These are phyloP conservation scores for Colletotrichum tropicale DNA, from an alignment of 2,329 filamentous ascomycete species.

Conservation along the genomic window DNA sequence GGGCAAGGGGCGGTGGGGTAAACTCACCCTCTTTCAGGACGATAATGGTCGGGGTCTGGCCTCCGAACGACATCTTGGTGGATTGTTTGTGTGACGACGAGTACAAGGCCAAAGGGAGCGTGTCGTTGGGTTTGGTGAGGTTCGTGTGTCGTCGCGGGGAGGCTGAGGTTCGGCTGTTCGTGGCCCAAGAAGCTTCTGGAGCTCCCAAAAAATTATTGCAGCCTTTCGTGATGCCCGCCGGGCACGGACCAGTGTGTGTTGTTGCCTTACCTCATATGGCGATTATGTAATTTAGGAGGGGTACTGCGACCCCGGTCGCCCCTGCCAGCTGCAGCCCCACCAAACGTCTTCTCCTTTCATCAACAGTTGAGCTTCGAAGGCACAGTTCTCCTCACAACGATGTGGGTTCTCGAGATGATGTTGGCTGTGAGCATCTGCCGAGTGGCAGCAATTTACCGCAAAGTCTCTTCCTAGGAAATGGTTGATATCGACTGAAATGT, in stretches of 20 bases:
- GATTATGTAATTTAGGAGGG: constrained; percentile 23
- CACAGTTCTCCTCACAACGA: neutral
- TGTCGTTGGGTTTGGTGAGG: neutral
- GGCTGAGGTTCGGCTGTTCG: constrained; percentile 17
- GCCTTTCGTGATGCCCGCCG: constrained; percentile 36
- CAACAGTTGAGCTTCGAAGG: neutral
- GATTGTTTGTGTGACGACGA: neutral
- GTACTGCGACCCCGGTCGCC: neutral
- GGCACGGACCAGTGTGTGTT: constrained; percentile 23
- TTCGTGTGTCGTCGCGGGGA: constrained; percentile 11
- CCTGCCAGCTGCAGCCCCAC: neutral
- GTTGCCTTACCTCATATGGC: constrained; percentile 8
- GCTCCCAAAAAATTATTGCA: constrained; percentile 57
- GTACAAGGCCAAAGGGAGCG: neutral
- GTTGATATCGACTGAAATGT: neutral
- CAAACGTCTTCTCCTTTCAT: neutral
- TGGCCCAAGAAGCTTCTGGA: constrained; percentile 41
- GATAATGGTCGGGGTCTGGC: constrained; percentile 96
- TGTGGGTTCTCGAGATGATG: neutral
- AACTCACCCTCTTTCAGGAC: constrained; percentile 92
- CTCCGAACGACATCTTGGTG: constrained; percentile 87
- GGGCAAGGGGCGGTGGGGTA: constrained; percentile 41
- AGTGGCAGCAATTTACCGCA: neutral
- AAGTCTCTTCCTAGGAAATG: neutral
- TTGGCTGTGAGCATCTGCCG: neutral